phyloP scores from a whole-genome alignment of 2,329 filamentous ascomycete species.

The Ophidiomyces ophidiicola region DNA sequence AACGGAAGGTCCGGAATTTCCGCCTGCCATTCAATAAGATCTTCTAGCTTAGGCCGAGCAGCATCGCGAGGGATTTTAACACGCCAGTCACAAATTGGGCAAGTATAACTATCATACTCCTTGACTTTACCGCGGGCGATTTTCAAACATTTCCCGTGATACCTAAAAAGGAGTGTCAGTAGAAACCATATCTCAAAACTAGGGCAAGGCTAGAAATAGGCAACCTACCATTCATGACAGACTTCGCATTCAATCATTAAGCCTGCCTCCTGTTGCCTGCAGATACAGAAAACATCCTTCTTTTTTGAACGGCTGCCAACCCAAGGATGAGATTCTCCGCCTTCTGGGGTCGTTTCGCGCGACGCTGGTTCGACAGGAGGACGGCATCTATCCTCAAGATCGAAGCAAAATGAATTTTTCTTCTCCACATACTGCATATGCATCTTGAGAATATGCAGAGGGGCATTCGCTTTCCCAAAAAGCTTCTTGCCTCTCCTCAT shows the following conservation, averaged over 20 bases:
- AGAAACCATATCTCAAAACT: constrained; percentile 2
- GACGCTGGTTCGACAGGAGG: constrained; percentile 86
- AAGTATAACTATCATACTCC: constrained; percentile 96
- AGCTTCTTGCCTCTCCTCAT: constrained; percentile 97
- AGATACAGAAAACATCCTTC: constrained; percentile 92
- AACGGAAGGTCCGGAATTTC: constrained; percentile 75
- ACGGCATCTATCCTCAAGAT: constrained; percentile 75
- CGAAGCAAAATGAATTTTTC: constrained; percentile 83
- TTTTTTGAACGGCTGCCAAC: constrained; percentile 41
- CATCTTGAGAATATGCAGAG: constrained; percentile 83
- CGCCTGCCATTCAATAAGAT: constrained; percentile 69
- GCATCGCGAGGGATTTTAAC: constrained; percentile 95
- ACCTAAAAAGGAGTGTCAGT: constrained; percentile 45
- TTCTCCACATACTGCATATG: constrained; percentile 90
- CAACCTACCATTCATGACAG: constrained; percentile 87
- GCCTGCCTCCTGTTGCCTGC: constrained; percentile 78
- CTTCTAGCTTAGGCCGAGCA: constrained; percentile 85
- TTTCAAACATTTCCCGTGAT: constrained; percentile 95
- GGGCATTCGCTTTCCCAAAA: constrained; percentile 95
- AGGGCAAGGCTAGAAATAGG: constrained; percentile 6
- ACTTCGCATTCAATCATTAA: constrained; percentile 99
- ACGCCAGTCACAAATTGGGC: constrained; percentile 93
- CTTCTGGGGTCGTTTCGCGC: constrained; percentile 58
- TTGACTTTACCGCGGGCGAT: constrained; percentile 96
- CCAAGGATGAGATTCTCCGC: constrained; percentile 37